Evolutionary conservation across 2,329 filamentous ascomycete genomes (phyloP), one percentile per base, ranked within the genome.

Genomic region (Beauveria sp.): DNA sequence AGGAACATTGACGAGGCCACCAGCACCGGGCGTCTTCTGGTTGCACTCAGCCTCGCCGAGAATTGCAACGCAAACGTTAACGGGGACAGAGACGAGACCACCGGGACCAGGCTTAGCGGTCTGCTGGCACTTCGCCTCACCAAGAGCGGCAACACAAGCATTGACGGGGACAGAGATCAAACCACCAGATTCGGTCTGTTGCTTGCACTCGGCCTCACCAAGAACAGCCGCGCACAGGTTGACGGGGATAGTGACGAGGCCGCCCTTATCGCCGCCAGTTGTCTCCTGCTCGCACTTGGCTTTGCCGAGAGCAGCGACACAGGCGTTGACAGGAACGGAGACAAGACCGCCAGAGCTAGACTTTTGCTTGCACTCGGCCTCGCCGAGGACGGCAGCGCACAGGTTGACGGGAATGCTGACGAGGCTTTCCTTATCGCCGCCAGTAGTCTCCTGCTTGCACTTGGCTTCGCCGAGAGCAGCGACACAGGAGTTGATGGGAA

Each of bases 341-440:
- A 62, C 31, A 1, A 62, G 52, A 3, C 52, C 46, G 5, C 51
- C 51, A n/a, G n/a, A n/a, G 20, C 34, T n/a, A 7, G n/a, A 4
- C 50, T 60, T 52, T 20, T 53, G 38, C 22, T 58, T 31, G 60
- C 60, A 62, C 20, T 62, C 53, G 9, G 54, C 54, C 9, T 46
- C 8, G 5, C 60, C 50, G 3, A 62, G 26, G 10, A 46, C 52
- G 5, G 8, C 61, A 14, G 31, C 12, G 40, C 12, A 40, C 40
- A 58, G 6, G 22, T 62, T 53, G n/a, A 58, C 14, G 2, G 60
- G 60, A 4, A 62, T 46, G 10, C 24, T 46, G 28, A 61, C 42
- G 4, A 61, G 26, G 10, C 49, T 42, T 10, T 38, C 57, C 6
- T 45, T 34, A 9, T 38, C 24, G 3, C 16, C 18, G 12, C 43